phyloP scores from a whole-genome alignment of 2,329 filamentous ascomycete species.

The Aspergillus sp. region DNA sequence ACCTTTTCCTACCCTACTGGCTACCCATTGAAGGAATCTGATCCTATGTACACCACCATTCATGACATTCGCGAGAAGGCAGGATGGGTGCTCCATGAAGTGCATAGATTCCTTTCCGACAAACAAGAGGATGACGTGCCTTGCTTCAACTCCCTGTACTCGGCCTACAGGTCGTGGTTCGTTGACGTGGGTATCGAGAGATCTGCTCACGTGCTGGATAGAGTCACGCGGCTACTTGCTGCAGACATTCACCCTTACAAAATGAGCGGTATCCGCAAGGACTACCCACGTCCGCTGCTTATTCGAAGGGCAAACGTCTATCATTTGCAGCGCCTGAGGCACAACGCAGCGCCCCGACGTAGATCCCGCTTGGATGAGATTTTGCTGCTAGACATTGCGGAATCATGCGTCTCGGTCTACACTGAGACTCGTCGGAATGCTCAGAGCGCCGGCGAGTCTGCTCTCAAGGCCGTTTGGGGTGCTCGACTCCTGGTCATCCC shows the following conservation, averaged over 20 bases:
- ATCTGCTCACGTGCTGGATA: constrained; percentile 88
- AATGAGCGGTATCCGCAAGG: constrained; percentile 85
- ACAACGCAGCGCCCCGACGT: constrained; percentile 84
- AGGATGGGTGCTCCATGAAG: constrained; percentile 75
- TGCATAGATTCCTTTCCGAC: constrained; percentile 77
- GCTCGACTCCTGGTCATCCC: constrained; percentile 87
- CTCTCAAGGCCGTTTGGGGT: constrained; percentile 85
- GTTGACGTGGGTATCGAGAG: constrained; percentile 95
- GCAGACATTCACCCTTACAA: constrained; percentile 91
- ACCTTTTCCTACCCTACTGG: constrained; percentile 88
- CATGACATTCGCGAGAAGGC: constrained; percentile 78
- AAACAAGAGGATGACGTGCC: constrained; percentile 94
- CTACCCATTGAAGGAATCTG: constrained; percentile 68
- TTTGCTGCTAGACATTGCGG: constrained; percentile 79
- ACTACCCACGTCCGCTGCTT: constrained; percentile 88
- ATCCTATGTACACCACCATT: constrained; percentile 69
- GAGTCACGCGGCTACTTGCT: constrained; percentile 78
- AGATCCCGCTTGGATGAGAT: constrained; percentile 88
- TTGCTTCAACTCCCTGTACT: constrained; percentile 90
- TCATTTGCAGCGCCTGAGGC: constrained; percentile 87
- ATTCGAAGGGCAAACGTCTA: constrained; percentile 93
- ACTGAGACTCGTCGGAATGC: constrained; percentile 94
- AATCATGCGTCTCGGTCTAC: constrained; percentile 87
- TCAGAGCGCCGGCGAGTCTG: constrained; percentile 88
- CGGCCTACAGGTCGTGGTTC: constrained; percentile 93